Base-by-base conservation (phyloP, 169 alveolate species). In the Amoebophrya sp. region DNA sequence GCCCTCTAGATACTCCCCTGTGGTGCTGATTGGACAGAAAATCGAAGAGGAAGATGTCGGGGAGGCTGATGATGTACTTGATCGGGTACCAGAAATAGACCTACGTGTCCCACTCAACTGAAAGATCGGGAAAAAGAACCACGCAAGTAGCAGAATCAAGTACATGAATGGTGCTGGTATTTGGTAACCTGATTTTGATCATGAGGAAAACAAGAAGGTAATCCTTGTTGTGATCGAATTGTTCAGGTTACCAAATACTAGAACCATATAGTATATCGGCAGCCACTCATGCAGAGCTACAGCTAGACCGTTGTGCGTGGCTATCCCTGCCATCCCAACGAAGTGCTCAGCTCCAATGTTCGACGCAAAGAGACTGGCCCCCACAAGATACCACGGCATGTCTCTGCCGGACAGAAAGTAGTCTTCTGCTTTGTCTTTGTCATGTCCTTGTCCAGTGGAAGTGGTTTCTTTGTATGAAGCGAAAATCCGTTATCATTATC, bases 1-100 rank as follows among this genome's bases (percentile, higher is more conserved):
- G 39, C 83, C 83, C 83, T 65, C 83, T 29, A 65, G 83, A 36
- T 65, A 65, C 33, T 65, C 83, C 38, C 83, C 83, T 6, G n/a
- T 65, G 83, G 83, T 65, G 83, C 38, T 36, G 83, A 65, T 65
- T 6, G 83, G 83, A 18, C 18, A 18, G 29, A 47, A 47, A 18
- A 18, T n/a, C n/a, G n/a, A n/a, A n/a, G n/a, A n/a, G n/a, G n/a
- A n/a, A n/a, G n/a, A n/a, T n/a, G n/a, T n/a, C n/a, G n/a, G n/a
- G n/a, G n/a, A n/a, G n/a, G n/a, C n/a, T n/a, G n/a, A n/a, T n/a
- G n/a, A n/a, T n/a, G n/a, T n/a, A n/a, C n/a, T n/a, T n/a, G n/a
- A n/a, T n/a, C n/a, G n/a, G n/a, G n/a, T n/a, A n/a, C n/a, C 65
- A 18, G 65, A 12, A 47, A 18, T 47, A 18, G 65, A 47, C 29